Evolutionary conservation across 2,329 filamentous ascomycete species (phyloP).

Genomic region (Boeremia lycopersici): DNA sequence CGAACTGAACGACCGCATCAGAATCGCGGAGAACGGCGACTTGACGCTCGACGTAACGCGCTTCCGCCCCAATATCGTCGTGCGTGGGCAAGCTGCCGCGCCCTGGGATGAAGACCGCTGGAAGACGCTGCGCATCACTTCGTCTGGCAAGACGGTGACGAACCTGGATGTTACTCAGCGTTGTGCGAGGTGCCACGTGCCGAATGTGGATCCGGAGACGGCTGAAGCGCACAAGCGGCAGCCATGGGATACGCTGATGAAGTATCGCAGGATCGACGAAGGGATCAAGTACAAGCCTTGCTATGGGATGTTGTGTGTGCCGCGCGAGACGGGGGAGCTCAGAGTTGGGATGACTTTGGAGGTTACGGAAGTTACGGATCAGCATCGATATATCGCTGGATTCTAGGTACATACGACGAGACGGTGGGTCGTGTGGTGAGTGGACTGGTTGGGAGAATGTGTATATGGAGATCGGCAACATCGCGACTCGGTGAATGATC

Average conservation of each 20-base stretch:
- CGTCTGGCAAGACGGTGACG: conserved; percentile 7
- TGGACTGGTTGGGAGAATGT: background rate
- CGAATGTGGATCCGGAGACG: conserved; percentile 69
- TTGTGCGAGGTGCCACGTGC: conserved; percentile 66
- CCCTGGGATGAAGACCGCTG: conserved; percentile 69
- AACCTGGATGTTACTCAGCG: conserved; percentile 64
- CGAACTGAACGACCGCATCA: conserved; percentile 64
- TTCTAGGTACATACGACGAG: conserved; percentile 23
- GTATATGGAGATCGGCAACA: background rate
- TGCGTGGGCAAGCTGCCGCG: conserved; percentile 54
- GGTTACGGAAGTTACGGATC: conserved; percentile 61
- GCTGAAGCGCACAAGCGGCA: conserved; percentile 63
- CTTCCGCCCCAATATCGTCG: conserved; percentile 68
- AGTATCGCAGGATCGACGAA: conserved; percentile 64
- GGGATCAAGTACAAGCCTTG: conserved; percentile 69
- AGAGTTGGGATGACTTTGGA: conserved; percentile 65
- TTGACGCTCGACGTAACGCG: conserved; percentile 61
- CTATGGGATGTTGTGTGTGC: conserved; percentile 70
- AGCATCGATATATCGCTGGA: conserved; percentile 60
- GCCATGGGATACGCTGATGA: conserved; percentile 68
- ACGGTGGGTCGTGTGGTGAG: no score
- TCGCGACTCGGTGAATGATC: no score
- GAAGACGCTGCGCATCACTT: conserved; percentile 61
- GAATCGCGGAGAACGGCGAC: conserved; percentile 42
- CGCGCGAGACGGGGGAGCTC: conserved; percentile 62